These are phyloP conservation scores for Puya raimondii DNA, from an alignment of 176 grass and related monocot species.

Conservation along the genomic window DNA sequence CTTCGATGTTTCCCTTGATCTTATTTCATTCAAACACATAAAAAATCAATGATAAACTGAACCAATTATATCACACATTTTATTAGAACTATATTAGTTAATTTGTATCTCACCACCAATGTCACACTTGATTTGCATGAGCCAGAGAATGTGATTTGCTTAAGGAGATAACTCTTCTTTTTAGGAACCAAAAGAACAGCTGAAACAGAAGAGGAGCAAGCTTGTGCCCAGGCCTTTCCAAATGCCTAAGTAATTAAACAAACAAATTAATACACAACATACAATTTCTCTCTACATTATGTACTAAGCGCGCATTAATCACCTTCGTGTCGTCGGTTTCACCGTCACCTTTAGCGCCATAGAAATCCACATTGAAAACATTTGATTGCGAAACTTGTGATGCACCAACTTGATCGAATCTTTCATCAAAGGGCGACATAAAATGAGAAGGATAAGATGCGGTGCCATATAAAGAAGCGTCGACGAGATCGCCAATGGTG, in stretches of 20 bases:
- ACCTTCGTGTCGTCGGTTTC: constrained; percentile 45
- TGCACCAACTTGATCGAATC: neutral
- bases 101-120: constrained; percentile 30
- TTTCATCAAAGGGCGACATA: neutral
- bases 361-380: constrained; percentile 38
- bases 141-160: constrained; percentile 36
- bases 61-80: neutral
- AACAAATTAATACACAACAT: constrained; percentile 1
- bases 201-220: constrained; percentile 37
- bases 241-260: constrained; percentile 38
- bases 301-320: neutral
- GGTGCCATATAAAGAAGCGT: neutral
- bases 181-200: constrained; percentile 44
- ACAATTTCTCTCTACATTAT: neutral
- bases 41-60: neutral
- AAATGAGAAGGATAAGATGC: neutral
- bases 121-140: constrained; percentile 47
- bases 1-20: constrained; percentile 55
- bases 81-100: neutral
- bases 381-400: constrained; percentile 7
- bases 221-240: constrained; percentile 34
- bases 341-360: constrained; percentile 45
- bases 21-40: constrained; percentile 6
- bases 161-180: constrained; percentile 42
- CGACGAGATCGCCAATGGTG: neutral